Evolutionary conservation across 495 filamentous ascomycete species (phyloP), one percentile per base, ranked within the genome.

Genomic region (Daldinia loculata): DNA sequence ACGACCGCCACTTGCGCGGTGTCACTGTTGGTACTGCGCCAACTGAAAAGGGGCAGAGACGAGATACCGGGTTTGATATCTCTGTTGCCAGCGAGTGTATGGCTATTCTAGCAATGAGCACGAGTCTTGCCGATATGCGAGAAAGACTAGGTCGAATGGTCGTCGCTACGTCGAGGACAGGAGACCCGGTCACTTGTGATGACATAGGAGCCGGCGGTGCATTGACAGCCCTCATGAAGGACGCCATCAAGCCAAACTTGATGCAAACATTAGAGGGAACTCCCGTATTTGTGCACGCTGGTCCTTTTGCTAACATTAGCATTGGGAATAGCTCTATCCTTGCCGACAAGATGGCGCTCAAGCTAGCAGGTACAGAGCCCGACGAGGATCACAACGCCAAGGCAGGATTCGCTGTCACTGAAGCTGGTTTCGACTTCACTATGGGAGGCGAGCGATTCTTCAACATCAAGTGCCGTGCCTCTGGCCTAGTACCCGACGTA

Each of bases 381-480:
- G 94, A 97, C 65, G 95, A 99, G 83, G 87, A 95, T 72, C 88
- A 93, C 74, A 83, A 90, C 30, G 84, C 89, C 73, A 97, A 96
- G 84, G 87, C 91, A 14, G 95, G 95, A 7, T 98, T 95, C 63
- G 94, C 97, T n/a, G 90, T 99, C 56, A 99, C 95, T 9, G 95
- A 99, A 80, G 95, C 95, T 51, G 95, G 95, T 8, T 99, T 99
- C 79, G 95, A 99, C 79, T 99, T 99, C 82, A 98, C 95, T 56
- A 99, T 99, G 95, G 95, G 95, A 66, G 95, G 95, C 58, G 95
- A 99, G 86, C 91, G 95, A 30, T 99, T 99, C 86, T 98, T 99
- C 89, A 98, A 99, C 82, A 98, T 99, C 83, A 99, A 99, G 86
- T 98, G 95, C 84, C 90, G 95, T 51, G 93, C 93, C 32, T 97